Percentiles rank a stretch among this genome's conserved stretches.
Conservation (phyloP, 441 rosid genomes). For the Cnidoscolus chayamansa region DNA sequence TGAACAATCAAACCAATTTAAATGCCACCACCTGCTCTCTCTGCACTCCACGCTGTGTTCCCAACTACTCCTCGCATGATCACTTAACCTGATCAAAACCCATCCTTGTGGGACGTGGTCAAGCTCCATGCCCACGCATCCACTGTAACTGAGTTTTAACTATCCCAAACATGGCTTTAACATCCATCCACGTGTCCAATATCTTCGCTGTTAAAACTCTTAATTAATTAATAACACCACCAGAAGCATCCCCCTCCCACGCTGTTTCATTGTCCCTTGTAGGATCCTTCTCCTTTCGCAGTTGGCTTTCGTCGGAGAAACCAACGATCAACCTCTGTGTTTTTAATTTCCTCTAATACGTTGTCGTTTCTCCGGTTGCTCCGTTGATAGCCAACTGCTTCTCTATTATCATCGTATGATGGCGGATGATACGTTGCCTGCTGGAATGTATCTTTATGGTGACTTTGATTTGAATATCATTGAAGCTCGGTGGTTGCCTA, state of each 20-base stretch:
- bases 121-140: not conserved
- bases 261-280: not conserved
- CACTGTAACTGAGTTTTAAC: not conserved
- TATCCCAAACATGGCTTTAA: not conserved
- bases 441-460: slow-evolving; percentile 51
- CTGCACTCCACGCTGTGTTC: too few species aligned
- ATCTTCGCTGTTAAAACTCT: not conserved
- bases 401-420: not conserved
- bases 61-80: too few species aligned
- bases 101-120: not conserved
- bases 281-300: slow-evolving; percentile 22
- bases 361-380: slow-evolving; percentile 16
- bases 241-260: not conserved
- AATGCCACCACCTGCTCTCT: too few species aligned
- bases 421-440: slow-evolving; percentile 22
- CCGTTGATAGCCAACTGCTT: slow-evolving; percentile 26
- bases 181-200: not conserved
- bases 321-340: not conserved
- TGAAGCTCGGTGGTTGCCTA: slow-evolving; percentile 71
- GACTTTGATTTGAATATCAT: slow-evolving; percentile 61
- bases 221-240: not conserved
- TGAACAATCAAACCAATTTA: too few species aligned
- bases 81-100: too few species aligned
- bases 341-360: not conserved
- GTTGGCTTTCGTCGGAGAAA: slow-evolving; percentile 45